Evolutionary conservation across 768 basidiomycete genomes (phyloP).

Genomic region (Hericium coralloides): DNA sequence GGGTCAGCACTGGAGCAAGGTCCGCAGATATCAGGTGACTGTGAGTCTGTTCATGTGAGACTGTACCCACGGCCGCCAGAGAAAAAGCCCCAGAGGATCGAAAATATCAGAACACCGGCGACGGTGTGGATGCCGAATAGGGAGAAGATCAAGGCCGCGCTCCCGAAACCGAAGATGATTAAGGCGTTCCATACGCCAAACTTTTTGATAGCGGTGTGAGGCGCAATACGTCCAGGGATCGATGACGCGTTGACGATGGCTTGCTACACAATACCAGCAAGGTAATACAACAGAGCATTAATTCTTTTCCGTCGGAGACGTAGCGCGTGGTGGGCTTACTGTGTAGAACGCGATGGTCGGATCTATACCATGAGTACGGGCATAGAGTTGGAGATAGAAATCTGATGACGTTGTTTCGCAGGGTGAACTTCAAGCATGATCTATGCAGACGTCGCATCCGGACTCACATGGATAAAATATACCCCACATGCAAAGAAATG

Average conservation of each 20-base stretch:
- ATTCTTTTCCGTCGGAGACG: not conserved
- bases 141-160: slow-evolving; percentile 24
- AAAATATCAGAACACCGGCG: slow-evolving; percentile 30
- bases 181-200: not conserved
- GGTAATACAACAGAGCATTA: not conserved
- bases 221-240: not conserved
- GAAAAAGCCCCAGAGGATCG: slow-evolving; percentile 38
- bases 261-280: not conserved
- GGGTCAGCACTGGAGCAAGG: too few species aligned
- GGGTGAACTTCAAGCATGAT: too few species aligned
- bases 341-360: not conserved
- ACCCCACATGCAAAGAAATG: not conserved
- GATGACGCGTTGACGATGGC: not conserved
- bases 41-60: too few species aligned
- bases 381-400: not conserved
- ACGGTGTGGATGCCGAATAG: slow-evolving; percentile 28
- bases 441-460: too few species aligned
- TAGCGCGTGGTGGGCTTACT: not conserved
- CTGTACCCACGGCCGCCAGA: slow-evolving; percentile 23
- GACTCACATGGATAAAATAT: not conserved
- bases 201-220: not conserved
- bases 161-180: not conserved
- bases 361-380: not conserved
- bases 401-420: not conserved
- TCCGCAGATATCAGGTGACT: too few species aligned